Evolutionary conservation across 352 stramenopile species (phyloP).

Genomic region (Globisporangium echinulatum): DNA sequence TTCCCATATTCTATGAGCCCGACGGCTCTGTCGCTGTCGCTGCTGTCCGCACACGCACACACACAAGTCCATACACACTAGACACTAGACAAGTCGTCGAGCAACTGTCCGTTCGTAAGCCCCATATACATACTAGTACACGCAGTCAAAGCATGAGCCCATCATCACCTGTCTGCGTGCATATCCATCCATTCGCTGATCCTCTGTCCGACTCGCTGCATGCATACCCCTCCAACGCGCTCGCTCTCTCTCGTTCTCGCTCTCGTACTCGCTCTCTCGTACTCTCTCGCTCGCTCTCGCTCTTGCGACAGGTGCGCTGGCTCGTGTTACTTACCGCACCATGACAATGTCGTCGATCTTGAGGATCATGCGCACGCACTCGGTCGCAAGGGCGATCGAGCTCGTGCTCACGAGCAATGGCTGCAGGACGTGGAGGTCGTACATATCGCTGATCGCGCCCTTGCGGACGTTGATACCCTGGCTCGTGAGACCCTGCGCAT

Average conservation of each 20-base stretch:
- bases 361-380: constrained; percentile 99
- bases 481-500: constrained; percentile 89
- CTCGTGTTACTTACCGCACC: constrained; percentile 69
- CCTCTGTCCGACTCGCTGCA: too few relatives aligned
- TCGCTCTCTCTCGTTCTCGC: not conserved
- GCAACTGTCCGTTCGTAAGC: not conserved
- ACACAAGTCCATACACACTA: too few relatives aligned
- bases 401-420: constrained; percentile 97
- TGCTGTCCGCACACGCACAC: too few relatives aligned
- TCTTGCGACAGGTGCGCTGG: not conserved
- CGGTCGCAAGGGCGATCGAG: constrained; percentile 96
- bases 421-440: constrained; percentile 97
- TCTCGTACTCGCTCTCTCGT: not conserved
- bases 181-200: too few relatives aligned
- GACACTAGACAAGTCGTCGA: not conserved
- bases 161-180: too few relatives aligned
- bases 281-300: not conserved
- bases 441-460: constrained; percentile 98
- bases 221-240: not conserved
- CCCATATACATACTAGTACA: constrained; percentile 8
- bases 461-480: constrained; percentile 96
- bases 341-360: constrained; percentile 99
- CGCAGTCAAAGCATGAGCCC: not conserved
- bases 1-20: too few relatives aligned
- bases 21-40: too few relatives aligned